phyloP scores from a whole-genome alignment of 371 early-diverging fungal species.

The Sporodiniella umbellata region DNA sequence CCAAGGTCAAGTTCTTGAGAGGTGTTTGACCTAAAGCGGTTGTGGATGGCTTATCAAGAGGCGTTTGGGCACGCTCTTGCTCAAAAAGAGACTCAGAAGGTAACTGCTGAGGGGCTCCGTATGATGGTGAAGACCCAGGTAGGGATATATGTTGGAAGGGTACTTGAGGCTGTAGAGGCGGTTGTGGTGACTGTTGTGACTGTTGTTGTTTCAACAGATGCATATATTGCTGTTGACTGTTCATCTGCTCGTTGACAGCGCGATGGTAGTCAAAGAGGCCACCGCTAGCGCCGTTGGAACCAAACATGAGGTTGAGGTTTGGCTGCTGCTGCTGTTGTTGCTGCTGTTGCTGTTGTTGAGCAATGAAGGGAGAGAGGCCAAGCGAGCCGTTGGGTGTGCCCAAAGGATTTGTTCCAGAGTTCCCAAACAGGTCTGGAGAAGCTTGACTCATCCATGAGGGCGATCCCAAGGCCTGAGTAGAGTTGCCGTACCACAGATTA shows the following conservation, averaged over 20 bases:
- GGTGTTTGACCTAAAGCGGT: slow-evolving; percentile 7
- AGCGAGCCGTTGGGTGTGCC: slow-evolving; percentile 2
- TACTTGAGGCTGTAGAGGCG: neutral
- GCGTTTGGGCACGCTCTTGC: too few species aligned
- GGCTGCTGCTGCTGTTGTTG: too few species aligned
- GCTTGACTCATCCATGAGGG: slow-evolving; percentile 32
- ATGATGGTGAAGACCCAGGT: too few species aligned
- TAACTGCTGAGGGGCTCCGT: too few species aligned
- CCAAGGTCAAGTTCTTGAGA: slow-evolving; percentile 13
- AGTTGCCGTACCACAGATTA: slow-evolving; percentile 9
- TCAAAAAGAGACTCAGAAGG: too few species aligned
- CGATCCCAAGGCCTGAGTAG: slow-evolving; percentile 8
- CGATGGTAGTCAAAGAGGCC: slow-evolving; percentile 41
- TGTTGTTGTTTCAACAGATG: slow-evolving; percentile 43
- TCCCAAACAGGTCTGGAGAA: slow-evolving; percentile 32
- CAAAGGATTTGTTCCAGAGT: neutral
- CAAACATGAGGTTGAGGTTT: slow-evolving; percentile 30
- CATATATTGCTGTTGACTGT: slow-evolving; percentile 44
- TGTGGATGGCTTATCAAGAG: slow-evolving; percentile 15
- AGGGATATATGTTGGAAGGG: too few species aligned
- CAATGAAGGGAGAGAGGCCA: slow-evolving; percentile 18
- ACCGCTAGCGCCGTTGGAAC: slow-evolving; percentile 16
- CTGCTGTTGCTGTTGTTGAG: slow-evolving; percentile 26
- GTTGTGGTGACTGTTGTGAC: slow-evolving; percentile 12
- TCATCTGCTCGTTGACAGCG: slow-evolving; percentile 37